Evolutionary conservation across 2,329 filamentous ascomycete genomes (phyloP).

Genomic region (Stemphylium beticola): DNA sequence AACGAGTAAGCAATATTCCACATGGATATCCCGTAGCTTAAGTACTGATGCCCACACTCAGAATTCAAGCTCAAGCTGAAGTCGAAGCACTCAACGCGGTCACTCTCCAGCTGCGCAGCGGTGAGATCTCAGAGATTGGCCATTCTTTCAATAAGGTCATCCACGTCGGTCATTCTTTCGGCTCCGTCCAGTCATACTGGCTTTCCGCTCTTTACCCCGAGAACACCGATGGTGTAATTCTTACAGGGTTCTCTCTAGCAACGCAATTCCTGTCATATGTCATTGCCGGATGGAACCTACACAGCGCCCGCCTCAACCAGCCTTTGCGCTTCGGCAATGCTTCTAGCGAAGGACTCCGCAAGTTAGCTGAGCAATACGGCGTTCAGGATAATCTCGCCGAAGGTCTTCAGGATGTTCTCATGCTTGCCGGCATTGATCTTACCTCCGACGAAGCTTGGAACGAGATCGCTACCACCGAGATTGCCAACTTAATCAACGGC

Average conservation of each 20-base stretch:
- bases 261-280: conserved; percentile 53
- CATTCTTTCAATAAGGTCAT: conserved; percentile 54
- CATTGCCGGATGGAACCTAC: conserved; percentile 56
- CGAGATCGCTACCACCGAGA: conserved; percentile 37
- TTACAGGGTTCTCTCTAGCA: conserved; percentile 66
- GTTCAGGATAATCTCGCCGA: conserved; percentile 20
- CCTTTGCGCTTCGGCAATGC: conserved; percentile 49
- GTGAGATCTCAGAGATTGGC: conserved; percentile 53
- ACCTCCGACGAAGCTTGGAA: conserved; percentile 34
- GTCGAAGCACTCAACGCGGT: conserved; percentile 63
- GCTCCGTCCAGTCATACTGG: conserved; percentile 63
- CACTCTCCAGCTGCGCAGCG: conserved; percentile 57
- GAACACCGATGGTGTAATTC: conserved; percentile 63
- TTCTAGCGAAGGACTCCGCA: conserved; percentile 19
- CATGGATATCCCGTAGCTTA: too few species aligned
- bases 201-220: conserved; percentile 60
- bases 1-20: conserved; percentile 49
- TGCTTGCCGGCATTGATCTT: conserved; percentile 19
- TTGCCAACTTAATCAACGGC: conserved; percentile 37
- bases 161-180: conserved; percentile 70
- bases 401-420: conserved; percentile 25
- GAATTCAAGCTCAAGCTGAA: conserved; percentile 64
- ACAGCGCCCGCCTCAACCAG: conserved; percentile 53
- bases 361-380: conserved; percentile 16
- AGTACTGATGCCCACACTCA: background rate